A percentile compares a stretch with the other conserved stretches of the same genome.
These are phyloP conservation scores for Petunia secreta DNA, from an alignment of 257 asterid species.

Conservation along the genomic window DNA sequence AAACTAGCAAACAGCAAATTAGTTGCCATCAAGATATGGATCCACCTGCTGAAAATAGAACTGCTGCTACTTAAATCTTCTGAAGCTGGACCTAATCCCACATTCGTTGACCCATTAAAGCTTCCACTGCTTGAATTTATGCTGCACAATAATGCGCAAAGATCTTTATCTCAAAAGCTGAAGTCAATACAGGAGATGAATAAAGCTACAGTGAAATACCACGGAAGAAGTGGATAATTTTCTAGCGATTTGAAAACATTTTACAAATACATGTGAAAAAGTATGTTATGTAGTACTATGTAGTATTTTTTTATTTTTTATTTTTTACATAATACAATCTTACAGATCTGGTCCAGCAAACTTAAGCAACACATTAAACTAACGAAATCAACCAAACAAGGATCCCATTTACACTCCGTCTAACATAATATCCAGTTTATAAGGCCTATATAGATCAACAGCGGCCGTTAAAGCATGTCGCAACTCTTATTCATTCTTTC, in stretches of 20 bases:
- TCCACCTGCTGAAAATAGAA: constrained; percentile 27
- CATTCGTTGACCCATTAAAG: constrained; percentile 40
- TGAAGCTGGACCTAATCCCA: constrained; percentile 34
- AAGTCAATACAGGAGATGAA: background rate
- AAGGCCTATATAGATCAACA: background rate
- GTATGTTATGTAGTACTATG: background rate
- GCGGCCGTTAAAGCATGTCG: background rate
- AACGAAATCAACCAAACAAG: background rate
- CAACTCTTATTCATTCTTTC: background rate
- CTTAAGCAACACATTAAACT: background rate
- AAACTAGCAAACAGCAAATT: constrained; percentile 34
- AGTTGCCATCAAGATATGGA: constrained; percentile 28
- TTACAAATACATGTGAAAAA: background rate
- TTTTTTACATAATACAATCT: background rate
- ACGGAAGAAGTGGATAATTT: background rate
- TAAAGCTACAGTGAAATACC: background rate
- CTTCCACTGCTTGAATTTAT: constrained; percentile 38
- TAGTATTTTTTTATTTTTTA: background rate
- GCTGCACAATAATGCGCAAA: constrained; percentile 30
- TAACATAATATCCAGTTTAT: background rate
- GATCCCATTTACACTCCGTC: background rate
- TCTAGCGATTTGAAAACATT: background rate
- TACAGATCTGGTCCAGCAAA: background rate
- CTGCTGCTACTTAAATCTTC: constrained; percentile 44
- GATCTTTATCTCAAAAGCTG: background rate